Base-by-base conservation (phyloP, 2,329 filamentous ascomycete species). In the Arachnomyces sp. region DNA sequence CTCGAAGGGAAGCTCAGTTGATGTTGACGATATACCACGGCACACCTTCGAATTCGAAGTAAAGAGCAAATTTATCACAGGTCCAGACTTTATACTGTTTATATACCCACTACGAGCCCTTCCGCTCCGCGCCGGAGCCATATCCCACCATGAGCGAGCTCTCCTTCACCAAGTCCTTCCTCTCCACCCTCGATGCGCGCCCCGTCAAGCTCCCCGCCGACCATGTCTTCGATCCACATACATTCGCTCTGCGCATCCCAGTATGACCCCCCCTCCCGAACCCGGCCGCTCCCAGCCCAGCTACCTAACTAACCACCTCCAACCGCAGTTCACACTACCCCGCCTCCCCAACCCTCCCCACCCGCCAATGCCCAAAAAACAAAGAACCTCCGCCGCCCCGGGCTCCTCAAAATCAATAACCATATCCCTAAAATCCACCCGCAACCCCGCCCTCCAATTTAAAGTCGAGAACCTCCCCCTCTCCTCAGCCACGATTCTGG, bases 151-250 rank as follows among this genome's bases (percentile, higher is more conserved):
- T 89, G 83, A 74, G 82, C n/a, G 89, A 95, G 73, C 66, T 89
- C 45, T 70, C 79, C 37, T 96, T 95, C 63, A 83, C 87, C 52
- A 87, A 84, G 65, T 73, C 78, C 25, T 95, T 94, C 64, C 79
- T 98, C 51, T 71, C 80, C 38, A 76, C 79, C 15, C 77, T 96
- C 47, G 87, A 94, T 65, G 76, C 79, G 45, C 80, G 82, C 36
- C 83, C 88, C 6, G 64, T 80, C 53, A 93, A 89, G 70, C 76
- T 96, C 48, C 79, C 82, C n/a, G 72, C 84, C 49, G 87, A 96
- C 63, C 84, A 95, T 77, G 81, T 93, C 62, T 85, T 90, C 64
- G 86, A 95, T 58, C 79, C 86, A 36, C 81, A 80, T 54, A 78
- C 74, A 50, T 89, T 90, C 59, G 83, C 85, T 16, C 70, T 83